Conservation (phyloP, 2,329 filamentous ascomycete genomes). For the Colletotrichum magnum region DNA sequence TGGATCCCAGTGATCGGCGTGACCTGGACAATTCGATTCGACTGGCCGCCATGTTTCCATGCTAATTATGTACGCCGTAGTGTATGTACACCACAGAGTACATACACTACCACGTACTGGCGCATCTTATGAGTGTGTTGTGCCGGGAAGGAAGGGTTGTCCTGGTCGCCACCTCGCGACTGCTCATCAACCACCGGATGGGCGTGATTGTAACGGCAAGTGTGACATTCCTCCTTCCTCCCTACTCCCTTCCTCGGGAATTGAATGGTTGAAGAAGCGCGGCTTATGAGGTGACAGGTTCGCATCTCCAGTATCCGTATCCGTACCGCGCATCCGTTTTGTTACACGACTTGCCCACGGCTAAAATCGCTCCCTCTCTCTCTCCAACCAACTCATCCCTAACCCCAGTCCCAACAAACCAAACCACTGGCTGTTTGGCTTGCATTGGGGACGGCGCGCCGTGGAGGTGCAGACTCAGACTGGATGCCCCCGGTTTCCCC, state of each 20-base stretch:
- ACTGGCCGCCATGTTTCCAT: constrained; percentile 27
- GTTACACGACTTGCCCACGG: too few species aligned
- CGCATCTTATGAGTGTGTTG: background rate
- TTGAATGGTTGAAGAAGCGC: constrained; percentile 17
- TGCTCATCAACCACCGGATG: constrained; percentile 27
- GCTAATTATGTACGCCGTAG: too few species aligned
- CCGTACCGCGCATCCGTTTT: too few species aligned
- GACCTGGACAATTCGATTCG: constrained; percentile 12
- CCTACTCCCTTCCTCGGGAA: too few species aligned
- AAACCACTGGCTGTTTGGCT: background rate
- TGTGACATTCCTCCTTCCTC: background rate
- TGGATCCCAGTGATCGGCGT: constrained; percentile 26
- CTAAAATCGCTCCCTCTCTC: background rate
- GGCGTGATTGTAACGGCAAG: constrained; percentile 24
- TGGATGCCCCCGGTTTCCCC: background rate
- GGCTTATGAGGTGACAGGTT: background rate
- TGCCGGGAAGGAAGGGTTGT: constrained; percentile 1
- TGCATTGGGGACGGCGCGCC: background rate
- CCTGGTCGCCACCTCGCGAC: constrained; percentile 11
- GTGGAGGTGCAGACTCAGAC: background rate
- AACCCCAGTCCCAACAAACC: constrained; percentile 2
- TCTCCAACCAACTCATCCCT: background rate
- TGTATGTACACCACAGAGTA: too few species aligned
- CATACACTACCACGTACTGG: too few species aligned
- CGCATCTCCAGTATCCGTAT: too few species aligned